Evolutionary conservation across 331 rosid genomes (phyloP), one percentile per base, ranked within the genome.

Genomic region (Pyracantha coccinea): DNA sequence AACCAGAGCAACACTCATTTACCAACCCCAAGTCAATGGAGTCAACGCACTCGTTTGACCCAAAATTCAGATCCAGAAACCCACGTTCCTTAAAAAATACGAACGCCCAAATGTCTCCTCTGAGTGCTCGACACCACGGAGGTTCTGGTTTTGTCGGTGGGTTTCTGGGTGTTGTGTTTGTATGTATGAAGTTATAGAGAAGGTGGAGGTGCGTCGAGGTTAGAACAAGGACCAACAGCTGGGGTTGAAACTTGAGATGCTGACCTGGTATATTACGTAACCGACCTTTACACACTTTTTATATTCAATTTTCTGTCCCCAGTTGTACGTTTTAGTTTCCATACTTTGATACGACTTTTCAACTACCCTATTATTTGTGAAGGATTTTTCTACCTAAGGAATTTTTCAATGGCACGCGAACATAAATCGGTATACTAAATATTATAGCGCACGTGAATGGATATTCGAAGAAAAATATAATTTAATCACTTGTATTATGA

Each of bases 1-100:
- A 78, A 78, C 60, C 68, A 21, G 62, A 76, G 55, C 72, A 69
- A 59, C 4, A 72, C 71, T 78, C 90, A 79, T 76, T 41, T 61
- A 59, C 57, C 55, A 71, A 75, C 81, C 60, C 69, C 81, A 32
- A 79, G 78, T 81, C 84, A 70, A 71, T 35, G 32, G 41, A 74
- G 67, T 53, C 78, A 50, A 69, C 73, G 61, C 72, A 50, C 6
- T 45, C 6, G 29, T 52, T 38, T 35, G 25, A 61, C 75, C 50
- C 63, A 63, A 71, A 41, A 72, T 55, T 74, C 85, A 81, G 81
- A 76, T 81, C 82, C 61, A 59, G 60, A 60, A 41, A 52, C 0
- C 25, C 50, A 29, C 32, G 4, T 32, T 58, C 44, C 65, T 55
- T 14, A 29, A 16, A 7, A 44, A 45, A 60, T 62, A 23, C 4